Percentiles rank a stretch among this genome's conserved stretches.
phyloP scores from a whole-genome alignment of 352 stramenopile species.

The Phytopythium vexans region DNA sequence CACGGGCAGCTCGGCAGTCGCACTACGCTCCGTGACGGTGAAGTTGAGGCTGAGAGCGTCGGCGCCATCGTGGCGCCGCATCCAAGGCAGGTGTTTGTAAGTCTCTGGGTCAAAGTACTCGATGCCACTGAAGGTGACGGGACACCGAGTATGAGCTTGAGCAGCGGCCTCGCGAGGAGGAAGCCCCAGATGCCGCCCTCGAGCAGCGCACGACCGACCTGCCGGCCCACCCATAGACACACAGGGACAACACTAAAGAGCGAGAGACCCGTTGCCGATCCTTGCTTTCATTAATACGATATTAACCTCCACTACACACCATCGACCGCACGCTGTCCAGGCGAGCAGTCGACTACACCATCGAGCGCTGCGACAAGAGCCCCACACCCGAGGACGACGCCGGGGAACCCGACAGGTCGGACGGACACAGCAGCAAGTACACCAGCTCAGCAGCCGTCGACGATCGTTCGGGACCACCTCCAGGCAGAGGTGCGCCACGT shows the following conservation, averaged over 20 bases:
- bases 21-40: slow-evolving; percentile 34
- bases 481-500: slow-evolving; percentile 46
- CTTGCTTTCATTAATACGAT: no score
- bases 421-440: no score
- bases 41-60: slow-evolving; percentile 58
- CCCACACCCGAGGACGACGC: no score
- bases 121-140: slow-evolving; percentile 92
- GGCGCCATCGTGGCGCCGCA: slow-evolving; percentile 43
- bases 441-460: slow-evolving; percentile 48
- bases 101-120: slow-evolving; percentile 59
- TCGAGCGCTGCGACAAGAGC: no score
- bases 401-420: no score
- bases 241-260: no score
- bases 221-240: no score
- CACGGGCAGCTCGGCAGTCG: slow-evolving; percentile 25
- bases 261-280: no score
- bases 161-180: slow-evolving; percentile 93
- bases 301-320: no score
- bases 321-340: no score
- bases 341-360: no score
- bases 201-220: slow-evolving; percentile 56
- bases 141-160: slow-evolving; percentile 96
- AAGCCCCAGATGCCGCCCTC: slow-evolving; percentile 91
- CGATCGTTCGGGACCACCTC: slow-evolving; percentile 42
- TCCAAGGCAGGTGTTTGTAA: slow-evolving; percentile 42